A percentile compares a stretch with the other conserved stretches of the same genome.
Conservation (phyloP, 2,329 filamentous ascomycete species). For the Pseudopyricularia javanii region DNA sequence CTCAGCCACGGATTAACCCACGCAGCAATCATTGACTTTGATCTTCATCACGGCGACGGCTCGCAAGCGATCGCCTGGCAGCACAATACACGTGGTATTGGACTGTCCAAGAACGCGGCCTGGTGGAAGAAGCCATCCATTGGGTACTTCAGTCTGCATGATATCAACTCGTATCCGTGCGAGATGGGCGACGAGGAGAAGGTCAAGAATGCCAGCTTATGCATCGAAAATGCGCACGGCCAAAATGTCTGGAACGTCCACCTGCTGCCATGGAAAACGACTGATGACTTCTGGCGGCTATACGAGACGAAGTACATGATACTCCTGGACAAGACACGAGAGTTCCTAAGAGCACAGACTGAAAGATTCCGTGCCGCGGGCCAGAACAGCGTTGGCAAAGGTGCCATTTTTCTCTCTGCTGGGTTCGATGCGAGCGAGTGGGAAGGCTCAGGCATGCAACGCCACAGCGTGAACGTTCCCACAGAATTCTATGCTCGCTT, state of each 20-base stretch:
- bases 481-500: conserved; percentile 94
- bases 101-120: conserved; percentile 56
- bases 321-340: conserved; percentile 68
- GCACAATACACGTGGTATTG: conserved; percentile 61
- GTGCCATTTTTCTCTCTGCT: conserved; percentile 87
- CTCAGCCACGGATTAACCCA: conserved; percentile 80
- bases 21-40: conserved; percentile 86
- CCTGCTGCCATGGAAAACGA: conserved; percentile 72
- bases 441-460: conserved; percentile 86
- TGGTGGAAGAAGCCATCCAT: conserved; percentile 75
- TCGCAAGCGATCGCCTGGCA: conserved; percentile 90
- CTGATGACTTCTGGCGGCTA: conserved; percentile 76
- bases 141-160: conserved; percentile 92
- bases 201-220: conserved; percentile 84
- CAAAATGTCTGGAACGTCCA: conserved; percentile 97
- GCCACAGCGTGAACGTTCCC: conserved; percentile 89
- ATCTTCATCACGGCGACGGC: conserved; percentile 88
- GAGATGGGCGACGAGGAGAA: conserved; percentile 90
- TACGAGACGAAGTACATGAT: conserved; percentile 70
- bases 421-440: conserved; percentile 96
- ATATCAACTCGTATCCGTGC: conserved; percentile 97
- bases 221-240: conserved; percentile 85
- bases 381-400: conserved; percentile 47
- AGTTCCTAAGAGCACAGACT: conserved; percentile 64
- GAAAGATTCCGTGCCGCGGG: conserved; percentile 46